Base-by-base conservation (phyloP, 768 basidiomycete genomes). In the Boletus rubescentipes region DNA sequence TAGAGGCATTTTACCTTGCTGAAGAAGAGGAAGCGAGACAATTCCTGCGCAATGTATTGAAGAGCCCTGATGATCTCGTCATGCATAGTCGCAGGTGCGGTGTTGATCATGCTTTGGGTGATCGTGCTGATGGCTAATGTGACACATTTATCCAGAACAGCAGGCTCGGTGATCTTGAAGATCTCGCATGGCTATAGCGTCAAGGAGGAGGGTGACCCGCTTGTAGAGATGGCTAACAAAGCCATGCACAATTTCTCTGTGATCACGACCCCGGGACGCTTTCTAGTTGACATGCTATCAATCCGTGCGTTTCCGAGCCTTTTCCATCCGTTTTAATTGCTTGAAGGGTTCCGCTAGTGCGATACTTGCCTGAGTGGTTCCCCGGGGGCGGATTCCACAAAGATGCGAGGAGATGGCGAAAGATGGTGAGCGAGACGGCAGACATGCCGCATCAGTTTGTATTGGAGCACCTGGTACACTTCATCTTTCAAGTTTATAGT, bases 181-280 rank as follows among this genome's bases (percentile, higher is more conserved):
- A 61, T 72, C 15, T 72, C 72, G 1, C 69, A 77, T 45, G 77
- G 76, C 3, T 64, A 75, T 18, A 58, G 67, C 11, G 69, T 73
- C 15, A 35, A 64, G 46, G 57, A 61, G 4, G 55, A 62, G 2
- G 41, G 63, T 23, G 76, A 77, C 55, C 71, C 69, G 0, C 67
- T 71, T 23, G 60, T 74, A 14, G 43, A 65, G 23, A 46, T 62
- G 31, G 67, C 67, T 9, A 61, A 73, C 36, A 53, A 55, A 16
- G 65, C 63, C 2, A 57, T 66, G 34, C 37, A 49, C 0, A 54
- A 53, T 16, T 42, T 73, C 5, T 23, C 61, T 1, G 3, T 32
- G 8, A 9, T 54, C 4, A 23, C 34, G 9, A 37, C 26, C 0
- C 59, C 66, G 0, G 59, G 61, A 11, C 35, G 26, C 1, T 68